These are phyloP conservation scores for Paecilomyces formosus DNA, from an alignment of 2,329 filamentous ascomycete species.

Conservation along the genomic window DNA sequence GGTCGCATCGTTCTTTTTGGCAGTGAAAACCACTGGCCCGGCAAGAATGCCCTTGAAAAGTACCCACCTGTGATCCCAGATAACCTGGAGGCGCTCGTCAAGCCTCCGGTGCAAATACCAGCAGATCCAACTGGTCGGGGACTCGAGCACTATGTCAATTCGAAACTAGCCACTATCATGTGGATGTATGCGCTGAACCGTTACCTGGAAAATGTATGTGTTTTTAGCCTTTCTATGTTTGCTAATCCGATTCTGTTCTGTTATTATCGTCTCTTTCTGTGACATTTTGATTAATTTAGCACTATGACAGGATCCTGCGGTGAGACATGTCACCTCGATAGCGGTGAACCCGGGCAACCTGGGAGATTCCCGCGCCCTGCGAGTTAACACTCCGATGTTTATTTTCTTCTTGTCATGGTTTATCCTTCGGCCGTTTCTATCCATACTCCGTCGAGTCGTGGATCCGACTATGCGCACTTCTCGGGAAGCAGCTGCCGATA, in stretches of 20 bases:
- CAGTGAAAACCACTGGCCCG: constrained; percentile 30
- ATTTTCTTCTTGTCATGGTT: constrained; percentile 18
- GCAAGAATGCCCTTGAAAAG: constrained; percentile 32
- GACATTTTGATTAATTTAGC: background rate
- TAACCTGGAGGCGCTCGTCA: constrained; percentile 29
- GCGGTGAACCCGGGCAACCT: constrained; percentile 30
- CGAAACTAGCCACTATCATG: constrained; percentile 36
- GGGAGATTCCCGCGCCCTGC: constrained; percentile 30
- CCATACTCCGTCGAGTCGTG: constrained; percentile 14
- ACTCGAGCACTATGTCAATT: constrained; percentile 38
- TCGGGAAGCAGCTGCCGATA: constrained; percentile 21
- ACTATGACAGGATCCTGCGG: background rate
- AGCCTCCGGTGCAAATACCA: constrained; percentile 21
- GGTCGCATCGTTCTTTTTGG: constrained; percentile 23
- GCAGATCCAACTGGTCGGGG: constrained; percentile 31
- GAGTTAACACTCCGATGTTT: constrained; percentile 22
- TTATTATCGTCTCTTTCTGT: background rate
- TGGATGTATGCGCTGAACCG: constrained; percentile 36
- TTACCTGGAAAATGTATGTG: constrained; percentile 19
- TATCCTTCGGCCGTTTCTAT: constrained; percentile 18
- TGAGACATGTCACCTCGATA: constrained; percentile 16
- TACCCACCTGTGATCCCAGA: constrained; percentile 28
- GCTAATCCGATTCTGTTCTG: background rate
- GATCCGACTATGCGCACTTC: constrained; percentile 24
- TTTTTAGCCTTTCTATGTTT: background rate